phyloP scores from a whole-genome alignment of 2,329 filamentous ascomycete species.

The Calonectria hongkongensis region DNA sequence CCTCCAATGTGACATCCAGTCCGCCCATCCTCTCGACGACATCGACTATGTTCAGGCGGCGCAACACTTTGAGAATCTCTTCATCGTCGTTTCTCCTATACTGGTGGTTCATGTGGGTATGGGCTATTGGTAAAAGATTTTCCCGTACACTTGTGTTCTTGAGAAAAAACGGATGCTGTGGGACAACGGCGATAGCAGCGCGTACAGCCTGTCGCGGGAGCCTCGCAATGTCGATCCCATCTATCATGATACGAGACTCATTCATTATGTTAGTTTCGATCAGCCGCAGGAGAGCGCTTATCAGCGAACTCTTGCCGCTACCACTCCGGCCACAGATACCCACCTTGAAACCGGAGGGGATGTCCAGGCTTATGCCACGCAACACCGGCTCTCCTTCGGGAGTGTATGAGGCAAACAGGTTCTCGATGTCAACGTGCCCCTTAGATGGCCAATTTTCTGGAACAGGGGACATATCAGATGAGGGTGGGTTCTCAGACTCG shows the following conservation, averaged over 20 bases:
- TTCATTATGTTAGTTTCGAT: constrained; percentile 60
- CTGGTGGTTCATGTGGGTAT: not conserved
- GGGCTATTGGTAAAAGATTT: not conserved
- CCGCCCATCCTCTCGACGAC: constrained; percentile 59
- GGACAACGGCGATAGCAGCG: constrained; percentile 57
- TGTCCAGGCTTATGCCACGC: constrained; percentile 54
- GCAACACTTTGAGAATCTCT: constrained; percentile 62
- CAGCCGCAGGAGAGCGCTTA: constrained; percentile 68
- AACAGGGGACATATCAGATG: not conserved
- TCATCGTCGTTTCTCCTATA: not conserved
- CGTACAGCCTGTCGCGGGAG: constrained; percentile 52
- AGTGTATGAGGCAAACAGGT: constrained; percentile 57
- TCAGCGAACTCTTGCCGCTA: constrained; percentile 60
- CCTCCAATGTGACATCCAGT: constrained; percentile 58
- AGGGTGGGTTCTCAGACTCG: constrained; percentile 32
- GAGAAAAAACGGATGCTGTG: constrained; percentile 64
- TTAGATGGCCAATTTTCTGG: not conserved
- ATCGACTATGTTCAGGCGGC: not conserved
- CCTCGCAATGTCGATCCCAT: constrained; percentile 61
- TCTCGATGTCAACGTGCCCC: constrained; percentile 3
- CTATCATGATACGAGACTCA: constrained; percentile 65
- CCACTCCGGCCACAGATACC: constrained; percentile 67
- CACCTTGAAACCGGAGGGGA: constrained; percentile 60
- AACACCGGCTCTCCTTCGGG: constrained; percentile 51
- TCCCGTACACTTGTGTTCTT: constrained; percentile 66